These are phyloP conservation scores for Starmerella stigmatis DNA, from an alignment of 805 yeast species.

Conservation along the genomic window DNA sequence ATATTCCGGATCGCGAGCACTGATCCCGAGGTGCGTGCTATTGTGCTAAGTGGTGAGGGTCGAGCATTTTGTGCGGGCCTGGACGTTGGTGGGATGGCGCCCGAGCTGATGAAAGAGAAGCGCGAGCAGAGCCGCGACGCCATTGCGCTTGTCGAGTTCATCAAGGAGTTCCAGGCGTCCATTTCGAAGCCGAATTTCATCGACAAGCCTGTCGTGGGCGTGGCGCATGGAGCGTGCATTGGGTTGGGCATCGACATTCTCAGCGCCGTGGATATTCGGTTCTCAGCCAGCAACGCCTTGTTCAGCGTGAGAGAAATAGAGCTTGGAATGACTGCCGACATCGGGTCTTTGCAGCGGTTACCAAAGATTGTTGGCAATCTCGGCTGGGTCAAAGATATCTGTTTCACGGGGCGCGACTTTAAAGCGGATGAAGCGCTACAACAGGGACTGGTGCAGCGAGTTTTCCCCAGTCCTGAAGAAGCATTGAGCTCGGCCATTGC, in stretches of 20 bases:
- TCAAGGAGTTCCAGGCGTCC: conserved; percentile 49
- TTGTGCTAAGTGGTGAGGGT: conserved; percentile 49
- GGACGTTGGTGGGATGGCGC: conserved; percentile 36
- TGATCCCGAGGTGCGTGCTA: conserved; percentile 40
- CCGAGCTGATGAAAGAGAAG: conserved; percentile 18
- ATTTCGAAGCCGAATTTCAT: conserved; percentile 31
- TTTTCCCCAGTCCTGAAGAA: conserved; percentile 38
- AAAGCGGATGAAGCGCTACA: conserved; percentile 44
- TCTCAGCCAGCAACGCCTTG: conserved; percentile 42
- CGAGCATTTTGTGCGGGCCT: conserved; percentile 56
- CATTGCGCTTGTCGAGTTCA: conserved; percentile 31
- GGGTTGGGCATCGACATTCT: conserved; percentile 65
- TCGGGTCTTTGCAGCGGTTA: conserved; percentile 63
- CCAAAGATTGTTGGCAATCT: conserved; percentile 44
- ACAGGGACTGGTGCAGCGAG: conserved; percentile 44
- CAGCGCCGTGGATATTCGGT: conserved; percentile 47
- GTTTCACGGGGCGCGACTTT: conserved; percentile 52
- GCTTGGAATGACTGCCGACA: conserved; percentile 68
- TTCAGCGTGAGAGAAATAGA: conserved; percentile 60
- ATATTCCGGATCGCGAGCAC: conserved; percentile 39
- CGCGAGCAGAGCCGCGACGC: conserved; percentile 27
- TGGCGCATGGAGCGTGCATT: conserved; percentile 51
- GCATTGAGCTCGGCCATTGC: conserved; percentile 43
- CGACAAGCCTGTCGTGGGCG: conserved; percentile 47
- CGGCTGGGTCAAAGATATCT: conserved; percentile 49